Evolutionary conservation across 805 yeast genomes (phyloP).

Genomic region (Saturnispora serradocipensis): DNA sequence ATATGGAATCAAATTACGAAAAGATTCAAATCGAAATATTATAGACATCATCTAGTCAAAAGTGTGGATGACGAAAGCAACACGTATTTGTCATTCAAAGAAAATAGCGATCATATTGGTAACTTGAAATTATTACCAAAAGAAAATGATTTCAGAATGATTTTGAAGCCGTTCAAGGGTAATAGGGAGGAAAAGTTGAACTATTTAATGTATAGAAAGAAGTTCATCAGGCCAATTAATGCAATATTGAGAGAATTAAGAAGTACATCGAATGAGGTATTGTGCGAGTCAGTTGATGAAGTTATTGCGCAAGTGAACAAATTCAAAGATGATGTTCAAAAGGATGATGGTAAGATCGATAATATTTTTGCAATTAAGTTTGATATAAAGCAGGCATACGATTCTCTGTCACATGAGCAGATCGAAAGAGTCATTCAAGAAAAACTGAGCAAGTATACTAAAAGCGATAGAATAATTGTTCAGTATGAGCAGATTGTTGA

Average conservation of each 20-base stretch:
- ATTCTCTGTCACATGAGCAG: slow-evolving; percentile 47
- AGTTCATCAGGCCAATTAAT: slow-evolving; percentile 37
- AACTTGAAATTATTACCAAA: slow-evolving; percentile 52
- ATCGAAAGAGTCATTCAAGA: slow-evolving; percentile 12
- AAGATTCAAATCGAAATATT: slow-evolving; percentile 37
- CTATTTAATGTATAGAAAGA: slow-evolving; percentile 28
- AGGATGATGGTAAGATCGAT: slow-evolving; percentile 23
- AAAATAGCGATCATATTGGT: slow-evolving; percentile 30
- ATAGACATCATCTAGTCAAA: slow-evolving; percentile 27
- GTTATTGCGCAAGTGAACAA: slow-evolving; percentile 31
- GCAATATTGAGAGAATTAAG: slow-evolving; percentile 21
- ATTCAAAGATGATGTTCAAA: slow-evolving; percentile 28
- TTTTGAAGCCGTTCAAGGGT: slow-evolving; percentile 44
- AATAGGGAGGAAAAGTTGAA: slow-evolving; percentile 26
- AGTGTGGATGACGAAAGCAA: slow-evolving; percentile 12
- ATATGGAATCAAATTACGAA: slow-evolving; percentile 43
- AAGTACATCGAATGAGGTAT: neutral
- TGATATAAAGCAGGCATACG: slow-evolving; percentile 73
- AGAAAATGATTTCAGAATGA: slow-evolving; percentile 45
- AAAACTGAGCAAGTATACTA: slow-evolving; percentile 15
- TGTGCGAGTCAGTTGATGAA: slow-evolving; percentile 33
- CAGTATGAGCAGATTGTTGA: slow-evolving; percentile 7
- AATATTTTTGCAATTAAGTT: slow-evolving; percentile 49
- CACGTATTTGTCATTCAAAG: slow-evolving; percentile 13
- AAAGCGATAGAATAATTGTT: slow-evolving; percentile 11